Conservation (phyloP, 306 rosid genomes). For the Styphnolobium japonicum region DNA sequence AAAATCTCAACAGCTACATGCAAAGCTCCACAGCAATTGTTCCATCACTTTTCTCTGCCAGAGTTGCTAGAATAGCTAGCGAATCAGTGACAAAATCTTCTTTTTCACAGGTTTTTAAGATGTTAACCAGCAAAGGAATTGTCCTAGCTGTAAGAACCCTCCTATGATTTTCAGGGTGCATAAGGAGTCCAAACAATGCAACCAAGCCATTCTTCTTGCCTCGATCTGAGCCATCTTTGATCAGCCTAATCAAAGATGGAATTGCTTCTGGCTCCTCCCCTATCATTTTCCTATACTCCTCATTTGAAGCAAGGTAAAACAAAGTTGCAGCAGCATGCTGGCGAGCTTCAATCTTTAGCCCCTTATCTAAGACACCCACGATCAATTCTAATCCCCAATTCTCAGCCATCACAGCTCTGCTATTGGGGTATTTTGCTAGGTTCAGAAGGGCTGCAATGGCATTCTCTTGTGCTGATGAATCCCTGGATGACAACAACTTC, state of each 20-base stretch:
- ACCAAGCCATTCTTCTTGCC: conserved; percentile 73
- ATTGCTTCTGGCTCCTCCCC: conserved; percentile 58
- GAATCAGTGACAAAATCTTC: conserved; percentile 61
- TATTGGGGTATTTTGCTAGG: conserved; percentile 57
- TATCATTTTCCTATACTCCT: conserved; percentile 49
- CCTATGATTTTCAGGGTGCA: conserved; percentile 49
- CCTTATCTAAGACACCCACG: conserved; percentile 51
- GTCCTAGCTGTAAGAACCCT: conserved; percentile 47
- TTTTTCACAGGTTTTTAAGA: conserved; percentile 34
- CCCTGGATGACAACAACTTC: conserved; percentile 36
- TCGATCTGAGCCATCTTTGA: conserved; percentile 42
- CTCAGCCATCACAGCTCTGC: conserved; percentile 47
- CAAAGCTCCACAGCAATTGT: conserved; percentile 36
- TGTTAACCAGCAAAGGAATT: conserved; percentile 48
- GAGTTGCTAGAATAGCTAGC: conserved; percentile 58
- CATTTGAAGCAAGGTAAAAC: conserved; percentile 67
- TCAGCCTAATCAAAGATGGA: conserved; percentile 50
- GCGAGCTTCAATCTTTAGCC: conserved; percentile 45
- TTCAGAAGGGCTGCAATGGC: conserved; percentile 73
- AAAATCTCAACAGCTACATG: conserved; percentile 41
- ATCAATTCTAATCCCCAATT: conserved; percentile 56
- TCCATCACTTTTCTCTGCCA: conserved; percentile 69
- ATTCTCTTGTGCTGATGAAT: conserved; percentile 54
- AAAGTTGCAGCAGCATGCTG: conserved; percentile 69
- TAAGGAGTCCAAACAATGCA: conserved; percentile 60